Conservation (phyloP, 495 filamentous ascomycete species). For the Xylaria cubensis region DNA sequence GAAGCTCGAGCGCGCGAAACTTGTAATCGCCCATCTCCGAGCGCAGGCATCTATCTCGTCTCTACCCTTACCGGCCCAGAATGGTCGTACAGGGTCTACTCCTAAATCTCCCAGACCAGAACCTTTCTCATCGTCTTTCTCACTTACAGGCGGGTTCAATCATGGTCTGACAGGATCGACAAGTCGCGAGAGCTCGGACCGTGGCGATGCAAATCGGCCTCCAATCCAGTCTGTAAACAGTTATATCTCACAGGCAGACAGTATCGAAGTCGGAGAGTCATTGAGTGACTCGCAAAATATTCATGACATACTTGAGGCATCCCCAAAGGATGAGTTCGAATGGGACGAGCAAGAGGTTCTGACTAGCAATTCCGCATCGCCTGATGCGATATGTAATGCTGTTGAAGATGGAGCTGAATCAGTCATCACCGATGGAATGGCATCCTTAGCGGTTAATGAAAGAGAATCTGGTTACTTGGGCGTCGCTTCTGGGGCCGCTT, state of each 20-base stretch:
- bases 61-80: background rate
- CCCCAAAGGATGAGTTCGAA: constrained; percentile 32
- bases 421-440: constrained; percentile 31
- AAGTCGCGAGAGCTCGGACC: background rate
- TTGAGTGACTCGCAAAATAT: background rate
- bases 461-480: constrained; percentile 27
- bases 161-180: background rate
- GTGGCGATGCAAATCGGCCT: background rate
- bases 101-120: background rate
- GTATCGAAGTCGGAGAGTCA: background rate
- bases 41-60: background rate
- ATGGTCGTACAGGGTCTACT: background rate
- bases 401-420: constrained; percentile 6
- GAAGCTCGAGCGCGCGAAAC: constrained; percentile 27
- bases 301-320: constrained; percentile 24
- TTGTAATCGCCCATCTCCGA: constrained; percentile 23
- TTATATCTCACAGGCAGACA: background rate
- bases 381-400: background rate
- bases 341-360: constrained; percentile 33
- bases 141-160: background rate
- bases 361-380: background rate
- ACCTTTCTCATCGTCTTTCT: background rate
- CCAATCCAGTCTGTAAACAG: background rate
- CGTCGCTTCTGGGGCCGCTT: constrained; percentile 30
- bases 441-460: constrained; percentile 28